phyloP scores from a whole-genome alignment of 345 rosid genomes.

The Conringia planisiliqua region DNA sequence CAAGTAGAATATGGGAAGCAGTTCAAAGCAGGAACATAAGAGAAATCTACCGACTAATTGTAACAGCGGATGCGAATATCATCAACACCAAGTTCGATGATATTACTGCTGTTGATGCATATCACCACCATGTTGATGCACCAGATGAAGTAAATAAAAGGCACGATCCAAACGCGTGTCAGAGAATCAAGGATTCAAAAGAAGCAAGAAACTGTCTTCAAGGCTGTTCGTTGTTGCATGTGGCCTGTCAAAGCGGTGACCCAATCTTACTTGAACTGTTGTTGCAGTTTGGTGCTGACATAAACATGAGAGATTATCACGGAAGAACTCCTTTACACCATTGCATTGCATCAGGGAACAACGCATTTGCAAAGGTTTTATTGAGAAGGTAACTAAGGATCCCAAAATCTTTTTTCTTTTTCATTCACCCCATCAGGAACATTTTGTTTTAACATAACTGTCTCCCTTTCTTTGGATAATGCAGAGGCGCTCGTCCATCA shows the following conservation, averaged over 20 bases:
- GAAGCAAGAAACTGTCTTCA: conserved; percentile 65
- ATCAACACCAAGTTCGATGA: conserved; percentile 61
- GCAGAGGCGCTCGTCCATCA: conserved; percentile 70
- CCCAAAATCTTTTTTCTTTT: not conserved
- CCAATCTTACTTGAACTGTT: conserved; percentile 67
- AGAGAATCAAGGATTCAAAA: conserved; percentile 51
- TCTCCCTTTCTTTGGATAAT: not conserved
- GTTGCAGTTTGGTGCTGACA: conserved; percentile 75
- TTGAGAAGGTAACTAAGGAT: conserved; percentile 54
- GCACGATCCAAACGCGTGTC: conserved; percentile 55
- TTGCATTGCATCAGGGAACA: conserved; percentile 57
- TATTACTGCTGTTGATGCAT: conserved; percentile 29
- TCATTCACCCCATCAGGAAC: not conserved
- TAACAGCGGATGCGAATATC: conserved; percentile 42
- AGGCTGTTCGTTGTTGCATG: conserved; percentile 77
- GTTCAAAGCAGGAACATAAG: conserved; percentile 55
- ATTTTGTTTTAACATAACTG: not conserved
- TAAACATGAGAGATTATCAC: conserved; percentile 63
- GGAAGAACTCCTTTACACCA: conserved; percentile 86
- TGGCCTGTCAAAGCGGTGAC: conserved; percentile 64
- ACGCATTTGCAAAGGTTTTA: conserved; percentile 64
- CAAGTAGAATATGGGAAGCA: conserved; percentile 63
- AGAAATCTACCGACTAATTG: conserved; percentile 70
- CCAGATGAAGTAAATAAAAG: conserved; percentile 28
- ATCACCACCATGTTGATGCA: conserved; percentile 39